phyloP scores from a whole-genome alignment of 2,329 filamentous ascomycete species.

The Colletotrichum sidae region DNA sequence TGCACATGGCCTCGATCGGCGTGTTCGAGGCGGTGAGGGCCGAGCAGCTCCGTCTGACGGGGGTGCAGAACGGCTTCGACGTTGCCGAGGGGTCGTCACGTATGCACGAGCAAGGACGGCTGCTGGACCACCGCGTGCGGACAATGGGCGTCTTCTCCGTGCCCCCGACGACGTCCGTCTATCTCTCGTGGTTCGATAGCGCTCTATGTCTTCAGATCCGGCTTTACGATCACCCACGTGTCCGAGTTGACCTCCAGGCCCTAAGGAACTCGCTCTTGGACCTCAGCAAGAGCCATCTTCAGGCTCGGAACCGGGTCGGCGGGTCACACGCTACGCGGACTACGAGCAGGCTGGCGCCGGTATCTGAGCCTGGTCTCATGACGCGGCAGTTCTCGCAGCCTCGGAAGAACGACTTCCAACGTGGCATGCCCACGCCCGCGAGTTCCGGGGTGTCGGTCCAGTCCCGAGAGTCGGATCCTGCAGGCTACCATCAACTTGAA shows the following conservation, averaged over 20 bases:
- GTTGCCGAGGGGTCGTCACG: background rate
- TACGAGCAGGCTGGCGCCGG: too few species aligned
- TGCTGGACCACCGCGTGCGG: constrained; percentile 1
- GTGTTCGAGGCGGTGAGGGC: background rate
- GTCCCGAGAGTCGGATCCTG: background rate
- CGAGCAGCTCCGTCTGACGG: background rate
- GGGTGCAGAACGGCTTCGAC: background rate
- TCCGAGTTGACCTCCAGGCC: background rate
- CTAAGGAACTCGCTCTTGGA: background rate
- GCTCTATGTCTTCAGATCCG: background rate
- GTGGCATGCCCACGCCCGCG: background rate
- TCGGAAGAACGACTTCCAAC: background rate
- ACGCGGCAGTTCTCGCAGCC: background rate
- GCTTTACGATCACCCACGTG: background rate
- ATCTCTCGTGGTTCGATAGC: background rate
- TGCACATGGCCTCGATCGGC: background rate
- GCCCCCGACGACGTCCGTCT: background rate
- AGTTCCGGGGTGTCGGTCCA: background rate
- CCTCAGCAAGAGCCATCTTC: background rate
- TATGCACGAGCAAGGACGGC: background rate
- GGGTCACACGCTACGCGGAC: background rate
- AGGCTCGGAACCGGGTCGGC: background rate
- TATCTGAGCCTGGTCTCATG: too few species aligned
- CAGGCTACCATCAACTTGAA: background rate
- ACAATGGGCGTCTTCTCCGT: background rate